These are phyloP conservation scores for Drosera spatulata DNA, from an alignment of 179 eudicot genomes.

Conservation along the genomic window DNA sequence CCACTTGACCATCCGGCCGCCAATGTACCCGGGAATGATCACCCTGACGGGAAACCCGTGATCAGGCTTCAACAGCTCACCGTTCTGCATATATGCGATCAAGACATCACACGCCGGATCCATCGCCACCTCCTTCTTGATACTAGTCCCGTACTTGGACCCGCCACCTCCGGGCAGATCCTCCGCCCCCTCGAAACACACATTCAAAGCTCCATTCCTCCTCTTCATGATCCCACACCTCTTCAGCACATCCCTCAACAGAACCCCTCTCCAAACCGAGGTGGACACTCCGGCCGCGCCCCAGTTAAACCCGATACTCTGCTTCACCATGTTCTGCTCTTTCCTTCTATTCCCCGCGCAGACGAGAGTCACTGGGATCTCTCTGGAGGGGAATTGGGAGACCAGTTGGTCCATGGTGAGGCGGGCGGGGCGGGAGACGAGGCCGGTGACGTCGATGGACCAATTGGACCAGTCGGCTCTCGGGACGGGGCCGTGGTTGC, in stretches of 20 bases:
- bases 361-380: slow-evolving; percentile 67
- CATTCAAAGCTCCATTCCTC: slow-evolving; percentile 51
- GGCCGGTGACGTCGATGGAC: slow-evolving; percentile 69
- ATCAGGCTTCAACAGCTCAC: slow-evolving; percentile 50
- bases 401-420: slow-evolving; percentile 63
- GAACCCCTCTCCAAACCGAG: slow-evolving; percentile 81
- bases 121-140: slow-evolving; percentile 56
- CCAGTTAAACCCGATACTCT: slow-evolving; percentile 91
- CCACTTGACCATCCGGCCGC: slow-evolving; percentile 97
- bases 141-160: slow-evolving; percentile 78
- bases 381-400: slow-evolving; percentile 43
- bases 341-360: slow-evolving; percentile 92
- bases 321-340: slow-evolving; percentile 81
- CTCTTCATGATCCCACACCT: slow-evolving; percentile 52
- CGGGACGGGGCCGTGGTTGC: slow-evolving; percentile 90
- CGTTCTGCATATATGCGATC: slow-evolving; percentile 85
- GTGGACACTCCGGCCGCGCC: slow-evolving; percentile 76
- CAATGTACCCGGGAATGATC: slow-evolving; percentile 84
- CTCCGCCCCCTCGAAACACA: slow-evolving; percentile 90
- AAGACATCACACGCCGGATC: slow-evolving; percentile 73
- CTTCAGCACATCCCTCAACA: slow-evolving; percentile 39
- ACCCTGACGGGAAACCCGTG: slow-evolving; percentile 76
- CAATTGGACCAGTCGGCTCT: slow-evolving; percentile 56
- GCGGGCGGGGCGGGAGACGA: slow-evolving; percentile 39
- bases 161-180: slow-evolving; percentile 93